Conservation (phyloP, 352 stramenopile species). For the Globisporangium paroecandrum region DNA sequence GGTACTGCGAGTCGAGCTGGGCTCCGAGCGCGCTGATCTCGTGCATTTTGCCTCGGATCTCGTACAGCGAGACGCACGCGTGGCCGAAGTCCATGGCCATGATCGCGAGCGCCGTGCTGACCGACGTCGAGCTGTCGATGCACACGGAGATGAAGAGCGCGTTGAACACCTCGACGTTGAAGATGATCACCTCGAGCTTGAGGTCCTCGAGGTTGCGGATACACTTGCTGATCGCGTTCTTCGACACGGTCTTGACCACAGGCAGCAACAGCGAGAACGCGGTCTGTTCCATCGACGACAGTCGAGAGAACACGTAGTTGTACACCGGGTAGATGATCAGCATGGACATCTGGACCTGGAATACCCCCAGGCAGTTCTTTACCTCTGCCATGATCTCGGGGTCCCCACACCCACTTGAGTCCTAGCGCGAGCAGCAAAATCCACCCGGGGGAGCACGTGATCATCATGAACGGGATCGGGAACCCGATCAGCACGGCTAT, state of each 20-base stretch:
- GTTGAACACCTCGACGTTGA: slow-evolving; percentile 40
- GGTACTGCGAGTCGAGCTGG: not conserved
- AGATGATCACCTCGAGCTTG: slow-evolving; percentile 23
- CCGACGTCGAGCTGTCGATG: slow-evolving; percentile 12
- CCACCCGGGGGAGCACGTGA: not conserved
- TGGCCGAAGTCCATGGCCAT: not conserved
- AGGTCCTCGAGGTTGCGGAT: slow-evolving; percentile 20
- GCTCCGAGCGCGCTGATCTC: not conserved
- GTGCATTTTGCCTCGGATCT: not conserved
- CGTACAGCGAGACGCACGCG: not conserved
- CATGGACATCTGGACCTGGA: slow-evolving; percentile 2
- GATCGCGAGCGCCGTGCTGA: not conserved
- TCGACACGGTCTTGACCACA: slow-evolving; percentile 19
- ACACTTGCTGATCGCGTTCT: slow-evolving; percentile 26
- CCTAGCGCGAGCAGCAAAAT: not conserved
- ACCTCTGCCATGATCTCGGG: not conserved
- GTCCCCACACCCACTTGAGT: not conserved
- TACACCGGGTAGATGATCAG: not conserved
- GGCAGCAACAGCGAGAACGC: not conserved
- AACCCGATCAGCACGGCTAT: not conserved
- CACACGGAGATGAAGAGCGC: slow-evolving; percentile 38
- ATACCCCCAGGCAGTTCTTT: not conserved
- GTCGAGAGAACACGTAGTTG: not conserved
- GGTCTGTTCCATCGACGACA: not conserved
- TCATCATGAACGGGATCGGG: slow-evolving; percentile 1